phyloP scores from a whole-genome alignment of 73 alveolate genomes.

The Uronychia setigera region DNA sequence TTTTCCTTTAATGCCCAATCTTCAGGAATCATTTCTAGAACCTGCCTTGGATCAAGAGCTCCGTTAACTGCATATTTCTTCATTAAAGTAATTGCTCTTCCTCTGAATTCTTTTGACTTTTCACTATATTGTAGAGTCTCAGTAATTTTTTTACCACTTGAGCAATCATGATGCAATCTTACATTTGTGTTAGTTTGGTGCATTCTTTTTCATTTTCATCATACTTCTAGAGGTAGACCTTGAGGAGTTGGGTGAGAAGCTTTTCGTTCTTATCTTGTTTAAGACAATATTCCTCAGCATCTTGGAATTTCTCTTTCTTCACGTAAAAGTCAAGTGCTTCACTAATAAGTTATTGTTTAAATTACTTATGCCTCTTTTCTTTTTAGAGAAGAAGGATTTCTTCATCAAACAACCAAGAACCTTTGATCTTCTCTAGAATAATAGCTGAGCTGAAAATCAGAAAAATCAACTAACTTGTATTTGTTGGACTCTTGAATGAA shows the following conservation, averaged over 20 bases:
- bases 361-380: slow-evolving; percentile 25
- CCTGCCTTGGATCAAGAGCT: slow-evolving; percentile 34
- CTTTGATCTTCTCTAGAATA: slow-evolving; percentile 33
- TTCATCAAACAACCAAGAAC: slow-evolving; percentile 48
- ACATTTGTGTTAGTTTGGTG: neutral
- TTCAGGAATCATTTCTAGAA: slow-evolving; percentile 36
- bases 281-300: slow-evolving; percentile 55
- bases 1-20: slow-evolving; percentile 45
- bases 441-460: slow-evolving; percentile 3
- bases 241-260: slow-evolving; percentile 29
- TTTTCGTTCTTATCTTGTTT: slow-evolving; percentile 37
- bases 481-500: slow-evolving; percentile 45
- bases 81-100: slow-evolving; percentile 23
- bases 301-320: slow-evolving; percentile 1
- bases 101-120: slow-evolving; percentile 14
- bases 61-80: slow-evolving; percentile 24
- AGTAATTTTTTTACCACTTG: neutral
- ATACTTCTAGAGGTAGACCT: slow-evolving; percentile 40
- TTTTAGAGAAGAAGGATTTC: slow-evolving; percentile 35
- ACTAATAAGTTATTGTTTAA: too few species aligned
- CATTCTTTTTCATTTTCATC: neutral
- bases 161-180: neutral
- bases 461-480: slow-evolving; percentile 15
- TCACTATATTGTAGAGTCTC: slow-evolving; percentile 4
- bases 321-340: slow-evolving; percentile 49